Evolutionary conservation across 192 early-diverging fungal genomes (phyloP).

Genomic region (Rhizophagus prolifer): DNA sequence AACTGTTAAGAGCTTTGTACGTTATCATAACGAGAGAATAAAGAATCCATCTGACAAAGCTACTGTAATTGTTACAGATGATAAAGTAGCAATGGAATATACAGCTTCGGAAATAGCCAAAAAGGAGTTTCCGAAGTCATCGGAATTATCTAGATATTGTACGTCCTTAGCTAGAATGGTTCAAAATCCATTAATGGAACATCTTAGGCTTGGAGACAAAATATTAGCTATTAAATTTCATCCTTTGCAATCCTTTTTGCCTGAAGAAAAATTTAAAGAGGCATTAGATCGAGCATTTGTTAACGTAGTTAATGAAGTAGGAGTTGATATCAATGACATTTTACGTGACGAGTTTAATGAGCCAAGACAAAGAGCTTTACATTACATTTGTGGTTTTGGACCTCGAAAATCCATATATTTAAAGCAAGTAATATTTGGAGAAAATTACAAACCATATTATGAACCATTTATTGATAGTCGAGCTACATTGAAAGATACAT

Average conservation of each 20-base stretch:
- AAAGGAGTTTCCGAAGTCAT: slow-evolving; percentile 66
- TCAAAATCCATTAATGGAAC: slow-evolving; percentile 81
- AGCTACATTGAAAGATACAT: not conserved
- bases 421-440: not conserved
- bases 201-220: slow-evolving; percentile 63
- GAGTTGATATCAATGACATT: slow-evolving; percentile 89
- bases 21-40: slow-evolving; percentile 40
- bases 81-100: slow-evolving; percentile 85
- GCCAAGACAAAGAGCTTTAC: slow-evolving; percentile 64
- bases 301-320: slow-evolving; percentile 78
- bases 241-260: slow-evolving; percentile 67
- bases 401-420: slow-evolving; percentile 87
- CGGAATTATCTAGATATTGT: slow-evolving; percentile 82
- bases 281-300: slow-evolving; percentile 84
- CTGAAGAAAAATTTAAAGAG: slow-evolving; percentile 63
- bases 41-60: slow-evolving; percentile 41
- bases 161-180: slow-evolving; percentile 79
- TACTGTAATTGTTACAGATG: slow-evolving; percentile 73
- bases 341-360: slow-evolving; percentile 39
- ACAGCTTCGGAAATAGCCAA: slow-evolving; percentile 48
- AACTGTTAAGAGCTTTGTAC: slow-evolving; percentile 57
- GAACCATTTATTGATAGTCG: not conserved
- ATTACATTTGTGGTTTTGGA: slow-evolving; percentile 91
- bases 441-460: not conserved
- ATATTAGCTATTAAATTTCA: slow-evolving; percentile 63